These are phyloP conservation scores for Citrus mangshanensis DNA, from an alignment of 345 rosid genomes.

Conservation along the genomic window DNA sequence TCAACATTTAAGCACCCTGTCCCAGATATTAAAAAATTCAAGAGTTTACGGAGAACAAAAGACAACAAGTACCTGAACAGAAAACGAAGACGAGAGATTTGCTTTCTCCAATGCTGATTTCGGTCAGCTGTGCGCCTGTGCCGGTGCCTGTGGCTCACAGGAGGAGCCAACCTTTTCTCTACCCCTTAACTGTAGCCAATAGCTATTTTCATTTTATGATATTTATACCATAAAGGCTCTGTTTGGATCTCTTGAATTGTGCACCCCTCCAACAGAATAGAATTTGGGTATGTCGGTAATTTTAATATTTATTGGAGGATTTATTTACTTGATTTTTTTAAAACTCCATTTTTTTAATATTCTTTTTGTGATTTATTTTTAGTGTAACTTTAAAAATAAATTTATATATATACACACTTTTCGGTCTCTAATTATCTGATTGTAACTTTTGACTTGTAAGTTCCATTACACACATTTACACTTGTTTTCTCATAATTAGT, in stretches of 20 bases:
- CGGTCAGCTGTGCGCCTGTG: neutral
- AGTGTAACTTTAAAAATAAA: no score
- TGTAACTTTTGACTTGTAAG: no score
- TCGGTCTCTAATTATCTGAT: no score
- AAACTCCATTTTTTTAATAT: no score
- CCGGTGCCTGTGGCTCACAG: neutral
- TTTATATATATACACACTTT: no score
- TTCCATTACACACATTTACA: no score
- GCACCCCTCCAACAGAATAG: neutral
- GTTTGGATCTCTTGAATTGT: neutral
- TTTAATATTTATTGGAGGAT: neutral
- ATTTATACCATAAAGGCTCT: neutral
- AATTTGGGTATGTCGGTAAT: neutral
- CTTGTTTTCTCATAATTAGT: no score
- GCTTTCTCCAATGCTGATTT: neutral
- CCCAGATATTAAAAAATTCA: neutral
- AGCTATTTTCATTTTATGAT: neutral
- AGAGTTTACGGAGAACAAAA: neutral
- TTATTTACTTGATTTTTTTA: no score
- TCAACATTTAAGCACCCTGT: neutral
- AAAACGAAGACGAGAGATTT: neutral
- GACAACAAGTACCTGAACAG: neutral
- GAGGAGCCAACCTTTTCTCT: neutral
- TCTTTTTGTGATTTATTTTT: no score
- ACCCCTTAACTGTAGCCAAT: neutral